A percentile compares a stretch with the other conserved stretches of the same genome.
Conservation (phyloP, 139 green algal genomes). For the Micractinium sp. region DNA sequence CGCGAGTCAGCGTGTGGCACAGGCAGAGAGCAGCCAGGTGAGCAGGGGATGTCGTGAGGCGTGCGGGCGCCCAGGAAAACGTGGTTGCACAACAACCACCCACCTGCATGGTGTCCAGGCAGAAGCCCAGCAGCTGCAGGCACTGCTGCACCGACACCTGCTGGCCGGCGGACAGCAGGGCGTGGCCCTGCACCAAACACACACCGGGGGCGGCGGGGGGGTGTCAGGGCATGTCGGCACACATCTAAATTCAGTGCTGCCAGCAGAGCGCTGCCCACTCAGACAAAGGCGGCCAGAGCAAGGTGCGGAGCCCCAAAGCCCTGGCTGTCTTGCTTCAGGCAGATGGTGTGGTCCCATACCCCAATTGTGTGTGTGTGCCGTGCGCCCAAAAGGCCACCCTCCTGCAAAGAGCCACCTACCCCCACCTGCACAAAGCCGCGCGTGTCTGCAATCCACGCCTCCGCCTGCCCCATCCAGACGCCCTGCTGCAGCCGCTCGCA, state of each 20-base stretch:
- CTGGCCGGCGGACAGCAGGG: not conserved
- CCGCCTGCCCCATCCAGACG: not conserved
- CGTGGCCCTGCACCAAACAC: not conserved
- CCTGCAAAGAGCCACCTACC: too few species aligned
- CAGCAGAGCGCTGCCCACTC: too few species aligned
- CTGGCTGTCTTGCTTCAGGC: too few species aligned
- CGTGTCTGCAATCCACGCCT: not conserved
- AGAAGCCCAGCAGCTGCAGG: not conserved
- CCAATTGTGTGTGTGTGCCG: not conserved
- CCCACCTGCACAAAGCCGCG: not conserved
- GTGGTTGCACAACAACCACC: not conserved
- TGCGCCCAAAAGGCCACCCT: too few species aligned
- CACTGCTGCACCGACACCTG: not conserved
- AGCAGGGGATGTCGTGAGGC: too few species aligned
- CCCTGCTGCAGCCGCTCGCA: not conserved
- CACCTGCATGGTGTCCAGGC: slow-evolving; percentile 4
- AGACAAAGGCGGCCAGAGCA: too few species aligned
- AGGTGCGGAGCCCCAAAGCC: too few species aligned
- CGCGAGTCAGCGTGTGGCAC: too few species aligned
- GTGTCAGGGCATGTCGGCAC: not conserved
- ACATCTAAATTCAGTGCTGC: not conserved
- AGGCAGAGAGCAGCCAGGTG: too few species aligned
- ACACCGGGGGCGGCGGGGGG: not conserved
- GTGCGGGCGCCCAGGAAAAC: too few species aligned
- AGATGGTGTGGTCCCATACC: too few species aligned